Conservation (phyloP, 345 rosid genomes). For the Brassica juncea region DNA sequence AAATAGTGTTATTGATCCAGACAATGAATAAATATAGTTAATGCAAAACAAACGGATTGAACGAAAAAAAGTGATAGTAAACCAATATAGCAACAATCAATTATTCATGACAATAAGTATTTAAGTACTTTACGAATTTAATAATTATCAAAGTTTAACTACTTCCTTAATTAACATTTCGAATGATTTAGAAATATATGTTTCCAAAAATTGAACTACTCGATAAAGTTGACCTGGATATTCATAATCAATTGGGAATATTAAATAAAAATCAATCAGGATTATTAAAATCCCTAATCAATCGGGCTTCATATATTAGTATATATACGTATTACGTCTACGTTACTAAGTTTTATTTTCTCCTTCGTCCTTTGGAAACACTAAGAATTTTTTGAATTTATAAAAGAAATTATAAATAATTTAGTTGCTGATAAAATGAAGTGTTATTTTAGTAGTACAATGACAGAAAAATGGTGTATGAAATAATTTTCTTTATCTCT, state of each 20-base stretch:
- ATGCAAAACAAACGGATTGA: not conserved
- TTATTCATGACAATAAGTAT: not conserved
- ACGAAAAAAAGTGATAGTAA: not conserved
- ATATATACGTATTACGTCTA: not conserved
- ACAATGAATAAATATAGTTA: not conserved
- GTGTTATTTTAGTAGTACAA: constrained; percentile 6
- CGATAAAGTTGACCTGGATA: not conserved
- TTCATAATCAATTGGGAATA: not conserved
- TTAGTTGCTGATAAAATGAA: constrained; percentile 1
- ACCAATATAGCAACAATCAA: not conserved
- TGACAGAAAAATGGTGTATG: not conserved
- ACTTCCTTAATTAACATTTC: not conserved
- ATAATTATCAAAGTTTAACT: not conserved
- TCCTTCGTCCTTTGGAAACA: constrained; percentile 9
- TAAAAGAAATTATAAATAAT: not conserved
- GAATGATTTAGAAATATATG: not conserved
- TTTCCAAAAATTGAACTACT: not conserved
- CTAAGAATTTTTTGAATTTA: constrained; percentile 8
- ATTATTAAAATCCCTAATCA: not conserved
- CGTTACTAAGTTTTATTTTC: not conserved
- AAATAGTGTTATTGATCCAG: not conserved
- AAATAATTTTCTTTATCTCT: constrained; percentile 6
- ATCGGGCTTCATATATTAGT: not conserved
- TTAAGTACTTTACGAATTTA: not conserved
- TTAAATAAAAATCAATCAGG: not conserved